Conservation (phyloP, 768 basidiomycete species). For the Kwoniella bestiolae region DNA sequence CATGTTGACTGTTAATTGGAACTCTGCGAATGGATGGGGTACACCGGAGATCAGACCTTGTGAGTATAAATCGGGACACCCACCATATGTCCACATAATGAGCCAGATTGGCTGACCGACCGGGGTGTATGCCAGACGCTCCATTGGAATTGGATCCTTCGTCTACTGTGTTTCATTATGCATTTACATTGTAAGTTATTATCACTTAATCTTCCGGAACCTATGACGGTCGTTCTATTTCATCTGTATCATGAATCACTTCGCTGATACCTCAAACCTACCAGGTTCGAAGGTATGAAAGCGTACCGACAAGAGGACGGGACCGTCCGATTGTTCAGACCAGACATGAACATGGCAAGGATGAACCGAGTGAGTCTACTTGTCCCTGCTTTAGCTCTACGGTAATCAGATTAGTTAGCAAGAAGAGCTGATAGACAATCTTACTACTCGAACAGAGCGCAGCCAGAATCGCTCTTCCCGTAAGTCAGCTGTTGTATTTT, state of each 20-base stretch:
- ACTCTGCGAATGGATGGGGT: conserved; percentile 74
- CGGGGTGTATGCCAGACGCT: conserved; percentile 62
- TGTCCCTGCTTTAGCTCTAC: not conserved
- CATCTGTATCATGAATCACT: not conserved
- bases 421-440: not conserved
- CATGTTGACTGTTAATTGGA: conserved; percentile 82
- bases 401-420: not conserved
- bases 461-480: conserved; percentile 71
- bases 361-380: conserved; percentile 68
- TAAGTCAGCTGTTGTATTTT: conserved; percentile 13
- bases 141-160: conserved; percentile 77
- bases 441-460: conserved; percentile 63
- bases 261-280: not conserved
- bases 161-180: conserved; percentile 87
- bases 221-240: not conserved
- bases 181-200: conserved; percentile 68
- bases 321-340: conserved; percentile 81
- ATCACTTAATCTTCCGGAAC: not conserved
- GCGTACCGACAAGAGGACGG: conserved; percentile 79
- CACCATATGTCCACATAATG: not conserved
- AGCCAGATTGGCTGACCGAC: not conserved
- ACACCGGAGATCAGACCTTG: conserved; percentile 81
- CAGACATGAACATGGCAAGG: conserved; percentile 96
- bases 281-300: conserved; percentile 83
- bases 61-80: conserved; percentile 57